Evolutionary conservation across 768 basidiomycete genomes (phyloP).

Genomic region (Mycena venus): DNA sequence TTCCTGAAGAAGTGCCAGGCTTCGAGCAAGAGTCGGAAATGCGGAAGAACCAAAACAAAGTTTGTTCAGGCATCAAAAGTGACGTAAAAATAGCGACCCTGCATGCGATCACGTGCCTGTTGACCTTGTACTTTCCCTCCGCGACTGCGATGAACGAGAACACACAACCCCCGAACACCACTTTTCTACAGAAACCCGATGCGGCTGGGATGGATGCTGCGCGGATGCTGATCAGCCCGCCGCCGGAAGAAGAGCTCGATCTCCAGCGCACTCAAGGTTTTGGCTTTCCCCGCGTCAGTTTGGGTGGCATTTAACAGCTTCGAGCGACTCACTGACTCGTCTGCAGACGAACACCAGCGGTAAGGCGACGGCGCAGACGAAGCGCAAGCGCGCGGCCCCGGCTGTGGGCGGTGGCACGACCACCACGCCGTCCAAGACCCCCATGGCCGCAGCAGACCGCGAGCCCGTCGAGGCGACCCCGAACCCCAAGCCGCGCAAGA

Average conservation of each 20-base stretch:
- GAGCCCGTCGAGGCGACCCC: constrained; percentile 62
- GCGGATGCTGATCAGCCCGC: constrained; percentile 67
- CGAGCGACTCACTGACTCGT: neutral
- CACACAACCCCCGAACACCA: neutral
- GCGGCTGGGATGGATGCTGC: constrained; percentile 38
- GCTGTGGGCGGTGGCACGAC: constrained; percentile 15
- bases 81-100: neutral
- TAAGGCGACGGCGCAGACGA: constrained; percentile 40
- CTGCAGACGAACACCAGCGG: constrained; percentile 35
- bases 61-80: no score
- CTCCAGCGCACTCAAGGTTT: constrained; percentile 24
- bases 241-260: constrained; percentile 64
- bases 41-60: no score
- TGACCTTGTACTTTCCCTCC: constrained; percentile 6
- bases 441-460: constrained; percentile 35
- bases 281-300: neutral
- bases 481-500: constrained; percentile 74
- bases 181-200: neutral
- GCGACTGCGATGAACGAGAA: constrained; percentile 31
- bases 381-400: constrained; percentile 59
- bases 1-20: neutral
- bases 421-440: constrained; percentile 35
- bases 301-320: neutral
- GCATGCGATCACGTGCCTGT: constrained; percentile 27
- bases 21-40: no score